A percentile compares a stretch with the other conserved stretches of the same genome.
phyloP scores from a whole-genome alignment of 129 eudicot species.

The Apium graveolens region DNA sequence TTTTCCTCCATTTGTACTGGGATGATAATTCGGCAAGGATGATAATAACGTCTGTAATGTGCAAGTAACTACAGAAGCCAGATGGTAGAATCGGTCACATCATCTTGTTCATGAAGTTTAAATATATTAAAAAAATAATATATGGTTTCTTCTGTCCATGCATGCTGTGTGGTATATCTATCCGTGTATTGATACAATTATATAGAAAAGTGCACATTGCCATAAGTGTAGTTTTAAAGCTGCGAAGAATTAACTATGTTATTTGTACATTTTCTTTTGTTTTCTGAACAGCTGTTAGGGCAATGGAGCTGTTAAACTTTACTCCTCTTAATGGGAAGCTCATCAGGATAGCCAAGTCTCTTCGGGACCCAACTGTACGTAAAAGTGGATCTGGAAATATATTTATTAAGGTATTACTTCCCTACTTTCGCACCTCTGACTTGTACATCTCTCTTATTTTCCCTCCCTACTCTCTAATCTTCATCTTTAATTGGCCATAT shows the following conservation, averaged over 20 bases:
- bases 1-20: background rate
- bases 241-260: background rate
- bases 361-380: conserved; percentile 75
- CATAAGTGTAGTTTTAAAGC: background rate
- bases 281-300: conserved; percentile 60
- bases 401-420: conserved; percentile 59
- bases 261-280: background rate
- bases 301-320: conserved; percentile 71
- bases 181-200: background rate
- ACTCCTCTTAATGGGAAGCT: conserved; percentile 72
- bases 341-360: conserved; percentile 80
- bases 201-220: background rate
- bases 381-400: conserved; percentile 82
- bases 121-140: background rate
- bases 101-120: background rate
- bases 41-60: background rate
- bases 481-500: background rate
- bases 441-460: background rate
- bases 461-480: background rate
- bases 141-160: background rate
- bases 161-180: background rate
- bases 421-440: background rate
- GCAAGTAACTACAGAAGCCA: background rate
- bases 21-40: background rate
- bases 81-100: background rate